Evolutionary conservation across 208 protist species (phyloP), one percentile per base, ranked within the genome.

Genomic region (Crithidia bombi): DNA sequence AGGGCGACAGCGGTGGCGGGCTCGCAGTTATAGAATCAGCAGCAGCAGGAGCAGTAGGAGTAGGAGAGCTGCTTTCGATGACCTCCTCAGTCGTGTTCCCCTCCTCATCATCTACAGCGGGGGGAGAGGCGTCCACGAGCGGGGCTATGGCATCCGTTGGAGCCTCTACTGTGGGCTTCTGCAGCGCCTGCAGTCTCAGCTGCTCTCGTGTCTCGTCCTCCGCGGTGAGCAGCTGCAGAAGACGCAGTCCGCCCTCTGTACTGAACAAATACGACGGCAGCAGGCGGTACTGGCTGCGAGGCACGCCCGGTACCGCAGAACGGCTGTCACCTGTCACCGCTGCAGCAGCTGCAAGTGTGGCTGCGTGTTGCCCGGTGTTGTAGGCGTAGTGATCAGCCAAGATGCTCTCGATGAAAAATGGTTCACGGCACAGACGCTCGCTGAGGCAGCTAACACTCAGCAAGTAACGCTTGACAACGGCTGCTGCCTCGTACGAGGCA

Each of bases 231-330:
- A 85, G 55, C 38, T 85, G 71, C 26, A 95, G 65, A 21, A 95
- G 65, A 17, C 50, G 70, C 68, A 95, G 67, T 0, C 90, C 90
- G 41, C 81, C 87, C 43, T 86, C 75, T 1, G 71, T 5, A 52
- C 79, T 93, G 78, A 93, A 95, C 46, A 92, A 72, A 57, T 88
- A 82, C 17, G 83, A 87, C 14, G 82, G 54, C 19, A 75, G 61
- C 43, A 76, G 64, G 38, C 73, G 74, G 33, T 83, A 82, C 6
- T 52, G 64, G 50, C 71, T 66, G 46, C 47, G 49, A 1, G 28
- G 28, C 36, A 33, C n/a, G 23, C n/a, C 7, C 3, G 25, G 1
- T 5, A 52, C 17, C 26, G 65, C 30, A 25, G 41, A 21, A 0
- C 28, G 15, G 12, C 43, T 19, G 19, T 19, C 43, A 49, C 19